Base-by-base conservation (phyloP, 257 asterid species). In the Mentha longifolia region DNA sequence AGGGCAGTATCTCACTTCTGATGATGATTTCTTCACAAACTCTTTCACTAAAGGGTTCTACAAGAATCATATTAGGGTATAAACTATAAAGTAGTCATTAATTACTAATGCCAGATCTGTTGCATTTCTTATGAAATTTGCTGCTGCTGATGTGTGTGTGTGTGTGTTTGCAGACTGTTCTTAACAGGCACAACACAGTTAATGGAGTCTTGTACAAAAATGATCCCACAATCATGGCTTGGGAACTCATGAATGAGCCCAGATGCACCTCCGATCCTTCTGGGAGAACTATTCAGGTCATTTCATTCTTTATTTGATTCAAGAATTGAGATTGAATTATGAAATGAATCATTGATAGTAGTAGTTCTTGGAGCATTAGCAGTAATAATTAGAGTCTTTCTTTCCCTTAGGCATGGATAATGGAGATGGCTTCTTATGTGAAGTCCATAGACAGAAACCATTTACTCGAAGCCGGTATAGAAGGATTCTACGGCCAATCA, bases 181-280 rank as follows among this genome's bases (percentile, higher is more conserved):
- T 94, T 13, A 89, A 85, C 74, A 86, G 99, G 73, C 63, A 71
- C 60, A 94, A 94, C 77, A 83, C 83, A 25, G 62, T 77, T 14
- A 87, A 65, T 51, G 88, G 96, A 73, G 70, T 79, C 59, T 42
- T 74, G 67, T 94, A 94, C 90, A 91, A 85, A 86, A 85, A 91
- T 83, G 99, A 94, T 58, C 97, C 97, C 8, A 91, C 97, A 73
- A 94, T 94, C 60, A 94, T 94, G 99, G 97, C 99, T 1, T 94
- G 99, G 99, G 99, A 94, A 65, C 97, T 94, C 46, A 91, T 91
- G 91, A 91, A 91, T 84, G 97, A 94, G 80, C 97, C 97, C 6
- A 85, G 97, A 81, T 94, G 97, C 86, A 77, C 90, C 52, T 81
- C 97, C 61, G 97, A 94, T 86, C 86, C 90, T 28, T 86, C 96